Conservation (phyloP, 2,329 filamentous ascomycete species). For the Fusarium fracticaudum region DNA sequence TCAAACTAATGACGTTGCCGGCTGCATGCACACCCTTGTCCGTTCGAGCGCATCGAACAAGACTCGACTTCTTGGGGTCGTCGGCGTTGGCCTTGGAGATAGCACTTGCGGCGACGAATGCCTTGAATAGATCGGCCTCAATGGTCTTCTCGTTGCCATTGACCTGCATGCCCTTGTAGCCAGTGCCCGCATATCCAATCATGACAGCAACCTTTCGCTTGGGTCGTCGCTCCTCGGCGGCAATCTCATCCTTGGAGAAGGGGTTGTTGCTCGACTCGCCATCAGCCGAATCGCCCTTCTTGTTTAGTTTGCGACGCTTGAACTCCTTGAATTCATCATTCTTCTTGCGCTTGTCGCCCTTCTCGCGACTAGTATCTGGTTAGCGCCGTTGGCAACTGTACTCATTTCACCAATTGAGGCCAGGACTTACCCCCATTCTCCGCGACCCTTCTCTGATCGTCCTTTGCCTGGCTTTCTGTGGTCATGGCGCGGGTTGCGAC, state of each 20-base stretch:
- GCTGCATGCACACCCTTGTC: constrained; percentile 98
- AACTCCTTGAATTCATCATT: constrained; percentile 53
- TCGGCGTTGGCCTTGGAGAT: constrained; percentile 97
- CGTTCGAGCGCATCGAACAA: constrained; percentile 92
- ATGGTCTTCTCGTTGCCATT: constrained; percentile 87
- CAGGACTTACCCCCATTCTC: constrained; percentile 44
- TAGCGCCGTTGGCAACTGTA: constrained; percentile 46
- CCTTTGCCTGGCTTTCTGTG: constrained; percentile 43
- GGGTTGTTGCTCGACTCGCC: constrained; percentile 53
- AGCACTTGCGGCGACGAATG: constrained; percentile 89
- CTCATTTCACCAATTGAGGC: not conserved
- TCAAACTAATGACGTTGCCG: constrained; percentile 93
- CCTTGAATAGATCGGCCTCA: constrained; percentile 92
- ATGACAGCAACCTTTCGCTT: constrained; percentile 97
- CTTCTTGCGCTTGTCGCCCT: constrained; percentile 52
- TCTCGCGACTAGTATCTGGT: constrained; percentile 49
- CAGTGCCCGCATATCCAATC: constrained; percentile 94
- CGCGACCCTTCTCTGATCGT: constrained; percentile 45
- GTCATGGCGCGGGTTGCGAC: constrained; percentile 44
- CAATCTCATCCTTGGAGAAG: constrained; percentile 82
- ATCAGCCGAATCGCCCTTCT: constrained; percentile 47
- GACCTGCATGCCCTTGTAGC: constrained; percentile 98
- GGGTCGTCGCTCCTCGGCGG: constrained; percentile 83
- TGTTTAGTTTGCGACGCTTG: constrained; percentile 54
- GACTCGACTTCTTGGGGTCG: constrained; percentile 94